A percentile compares a stretch with the other conserved stretches of the same genome.
Conservation (phyloP, 2,329 filamentous ascomycete genomes). For the Teratosphaeria zuluensis region DNA sequence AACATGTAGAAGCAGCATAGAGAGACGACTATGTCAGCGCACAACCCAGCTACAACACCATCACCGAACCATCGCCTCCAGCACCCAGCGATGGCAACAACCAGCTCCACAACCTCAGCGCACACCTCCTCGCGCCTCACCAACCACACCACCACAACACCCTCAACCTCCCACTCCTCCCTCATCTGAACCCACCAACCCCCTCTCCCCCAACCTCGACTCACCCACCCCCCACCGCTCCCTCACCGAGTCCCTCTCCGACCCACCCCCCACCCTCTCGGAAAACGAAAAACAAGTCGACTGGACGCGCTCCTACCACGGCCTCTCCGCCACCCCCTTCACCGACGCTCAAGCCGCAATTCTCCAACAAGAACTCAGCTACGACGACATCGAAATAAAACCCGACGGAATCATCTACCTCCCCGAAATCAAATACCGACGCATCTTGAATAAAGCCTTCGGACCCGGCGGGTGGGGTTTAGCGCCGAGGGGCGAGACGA, state of each 20-base stretch:
- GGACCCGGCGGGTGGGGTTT: conserved; percentile 94
- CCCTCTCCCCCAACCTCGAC: conserved; percentile 5
- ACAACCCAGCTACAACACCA: background rate
- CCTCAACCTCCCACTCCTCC: conserved; percentile 15
- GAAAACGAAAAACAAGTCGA: conserved; percentile 51
- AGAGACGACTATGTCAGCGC: background rate
- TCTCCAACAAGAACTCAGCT: conserved; percentile 56
- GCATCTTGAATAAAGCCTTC: conserved; percentile 83
- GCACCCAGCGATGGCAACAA: conserved; percentile 5
- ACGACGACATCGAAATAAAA: conserved; percentile 87
- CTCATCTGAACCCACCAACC: conserved; percentile 5
- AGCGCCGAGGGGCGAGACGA: conserved; percentile 74
- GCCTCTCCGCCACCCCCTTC: conserved; percentile 63
- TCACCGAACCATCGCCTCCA: conserved; percentile 4
- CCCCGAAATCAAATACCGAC: conserved; percentile 94
- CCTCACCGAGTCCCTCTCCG: conserved; percentile 42
- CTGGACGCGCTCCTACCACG: conserved; percentile 79
- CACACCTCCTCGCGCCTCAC: conserved; percentile 11
- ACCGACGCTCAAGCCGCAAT: conserved; percentile 57
- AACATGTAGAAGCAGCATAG: conserved; percentile 4
- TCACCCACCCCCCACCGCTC: conserved; percentile 24
- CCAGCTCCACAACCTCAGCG: conserved; percentile 6
- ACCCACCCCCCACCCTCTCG: conserved; percentile 39
- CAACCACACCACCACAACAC: conserved; percentile 18
- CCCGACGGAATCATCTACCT: conserved; percentile 94